phyloP scores from a whole-genome alignment of 371 early-diverging fungal species.

The Lichtheimia corymbifera region DNA sequence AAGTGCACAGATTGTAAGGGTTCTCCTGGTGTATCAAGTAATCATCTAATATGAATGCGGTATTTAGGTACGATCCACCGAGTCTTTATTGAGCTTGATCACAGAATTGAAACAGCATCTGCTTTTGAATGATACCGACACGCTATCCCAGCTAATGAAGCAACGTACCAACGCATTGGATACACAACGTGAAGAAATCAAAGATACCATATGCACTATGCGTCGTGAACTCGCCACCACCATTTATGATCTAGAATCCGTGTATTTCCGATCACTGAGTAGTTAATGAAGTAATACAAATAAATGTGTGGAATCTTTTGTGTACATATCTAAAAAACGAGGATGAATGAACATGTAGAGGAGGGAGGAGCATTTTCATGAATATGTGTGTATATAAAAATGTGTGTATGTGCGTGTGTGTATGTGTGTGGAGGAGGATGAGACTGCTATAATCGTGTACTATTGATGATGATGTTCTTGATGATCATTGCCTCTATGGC shows the following conservation, averaged over 20 bases:
- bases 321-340: neutral
- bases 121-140: slow-evolving; percentile 67
- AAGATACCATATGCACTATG: slow-evolving; percentile 29
- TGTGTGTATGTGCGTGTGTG: no score
- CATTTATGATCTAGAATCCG: slow-evolving; percentile 45
- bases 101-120: slow-evolving; percentile 69
- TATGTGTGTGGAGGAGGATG: no score
- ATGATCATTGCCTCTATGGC: neutral
- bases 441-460: neutral
- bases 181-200: slow-evolving; percentile 34
- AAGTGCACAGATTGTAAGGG: slow-evolving; percentile 70
- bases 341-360: neutral
- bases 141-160: slow-evolving; percentile 52
- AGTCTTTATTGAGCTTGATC: slow-evolving; percentile 66
- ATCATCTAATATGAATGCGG: neutral
- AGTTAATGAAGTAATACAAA: neutral
- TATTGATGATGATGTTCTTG: neutral
- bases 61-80: slow-evolving; percentile 59
- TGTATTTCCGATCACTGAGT: slow-evolving; percentile 41
- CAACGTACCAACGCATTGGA: slow-evolving; percentile 27
- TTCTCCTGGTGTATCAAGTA: neutral
- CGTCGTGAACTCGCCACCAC: slow-evolving; percentile 35
- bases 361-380: neutral
- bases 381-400: no score
- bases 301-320: neutral